Evolutionary conservation across 176 grass and related monocot genomes (phyloP).

Genomic region (Eragrostis curvula): DNA sequence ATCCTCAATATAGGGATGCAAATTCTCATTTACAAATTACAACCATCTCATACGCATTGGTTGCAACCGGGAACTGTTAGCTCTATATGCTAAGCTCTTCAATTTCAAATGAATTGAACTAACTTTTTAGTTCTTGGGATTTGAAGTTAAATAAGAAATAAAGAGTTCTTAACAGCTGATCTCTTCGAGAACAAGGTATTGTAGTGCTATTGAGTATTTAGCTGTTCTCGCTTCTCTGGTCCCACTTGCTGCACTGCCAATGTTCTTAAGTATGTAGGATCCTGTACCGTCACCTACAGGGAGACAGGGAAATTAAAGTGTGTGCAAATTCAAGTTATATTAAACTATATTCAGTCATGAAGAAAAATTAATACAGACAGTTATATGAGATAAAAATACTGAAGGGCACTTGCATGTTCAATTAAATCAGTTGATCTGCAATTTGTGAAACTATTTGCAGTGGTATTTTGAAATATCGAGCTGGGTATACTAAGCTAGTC

Average conservation of each 20-base stretch:
- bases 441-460: constrained; percentile 16
- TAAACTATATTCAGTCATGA: constrained; percentile 20
- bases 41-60: not conserved
- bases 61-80: not conserved
- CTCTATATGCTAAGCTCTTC: not conserved
- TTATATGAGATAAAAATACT: not conserved
- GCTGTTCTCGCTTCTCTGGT: constrained; percentile 56
- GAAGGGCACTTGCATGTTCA: constrained; percentile 1
- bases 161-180: constrained; percentile 40
- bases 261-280: constrained; percentile 63
- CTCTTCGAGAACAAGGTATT: constrained; percentile 74
- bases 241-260: constrained; percentile 37
- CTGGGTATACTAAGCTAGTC: constrained; percentile 20
- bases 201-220: constrained; percentile 84
- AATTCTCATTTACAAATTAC: constrained; percentile 8
- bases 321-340: constrained; percentile 23
- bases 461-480: constrained; percentile 5
- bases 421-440: constrained; percentile 12
- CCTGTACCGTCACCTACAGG: constrained; percentile 56
- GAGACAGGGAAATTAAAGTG: constrained; percentile 18
- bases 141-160: not conserved
- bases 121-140: not conserved
- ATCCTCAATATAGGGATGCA: not conserved
- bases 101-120: not conserved
- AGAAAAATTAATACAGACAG: not conserved